These are phyloP conservation scores for Dionaea muscipula DNA, from an alignment of 179 eudicot genomes.

Conservation along the genomic window DNA sequence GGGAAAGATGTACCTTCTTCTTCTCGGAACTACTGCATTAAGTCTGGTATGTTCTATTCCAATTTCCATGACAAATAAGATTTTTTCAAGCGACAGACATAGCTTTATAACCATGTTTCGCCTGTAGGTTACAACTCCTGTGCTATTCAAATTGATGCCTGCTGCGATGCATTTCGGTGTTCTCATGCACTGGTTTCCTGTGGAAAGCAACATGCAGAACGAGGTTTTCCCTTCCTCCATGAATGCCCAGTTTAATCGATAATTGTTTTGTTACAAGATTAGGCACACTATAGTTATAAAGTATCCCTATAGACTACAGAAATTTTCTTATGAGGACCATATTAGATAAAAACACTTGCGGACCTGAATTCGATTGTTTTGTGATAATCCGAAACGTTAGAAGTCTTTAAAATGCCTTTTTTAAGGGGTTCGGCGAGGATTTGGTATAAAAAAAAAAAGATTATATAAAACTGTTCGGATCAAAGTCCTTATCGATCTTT, in stretches of 20 bases:
- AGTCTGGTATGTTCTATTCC: conserved; percentile 55
- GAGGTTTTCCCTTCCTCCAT: conserved; percentile 42
- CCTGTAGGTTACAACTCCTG: conserved; percentile 80
- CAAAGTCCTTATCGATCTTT: too few relatives aligned
- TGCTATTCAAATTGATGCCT: conserved; percentile 82
- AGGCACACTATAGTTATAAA: too few relatives aligned
- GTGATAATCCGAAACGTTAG: too few relatives aligned
- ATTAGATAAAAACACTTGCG: too few relatives aligned
- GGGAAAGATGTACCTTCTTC: conserved; percentile 95
- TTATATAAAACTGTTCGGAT: too few relatives aligned
- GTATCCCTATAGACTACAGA: too few relatives aligned
- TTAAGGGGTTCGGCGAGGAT: too few relatives aligned
- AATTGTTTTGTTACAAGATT: not conserved
- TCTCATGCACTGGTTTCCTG: conserved; percentile 96
- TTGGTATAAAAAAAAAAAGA: too few relatives aligned
- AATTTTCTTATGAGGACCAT: too few relatives aligned
- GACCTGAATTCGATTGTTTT: too few relatives aligned
- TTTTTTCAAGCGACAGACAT: too few relatives aligned
- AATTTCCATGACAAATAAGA: not conserved
- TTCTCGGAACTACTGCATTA: conserved; percentile 91
- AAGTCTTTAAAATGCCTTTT: too few relatives aligned
- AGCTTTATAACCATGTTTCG: not conserved
- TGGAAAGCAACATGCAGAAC: conserved; percentile 39
- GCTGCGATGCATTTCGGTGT: conserved; percentile 87
- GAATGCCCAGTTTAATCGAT: not conserved